These are phyloP conservation scores for Thalassiosira exigua DNA, from an alignment of 352 stramenopile genomes.

Conservation along the genomic window DNA sequence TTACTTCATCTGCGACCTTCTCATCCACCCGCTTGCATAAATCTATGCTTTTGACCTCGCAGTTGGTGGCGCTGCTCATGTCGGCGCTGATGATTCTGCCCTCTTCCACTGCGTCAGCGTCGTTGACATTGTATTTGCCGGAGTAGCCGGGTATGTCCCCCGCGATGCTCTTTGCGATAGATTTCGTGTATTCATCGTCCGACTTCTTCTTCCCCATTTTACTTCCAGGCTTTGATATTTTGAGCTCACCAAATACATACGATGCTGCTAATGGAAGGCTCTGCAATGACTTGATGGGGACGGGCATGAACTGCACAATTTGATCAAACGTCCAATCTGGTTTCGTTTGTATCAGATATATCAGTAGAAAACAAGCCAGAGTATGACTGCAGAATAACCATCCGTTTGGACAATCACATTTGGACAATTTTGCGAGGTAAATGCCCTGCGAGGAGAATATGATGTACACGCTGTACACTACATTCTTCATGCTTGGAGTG, in stretches of 20 bases:
- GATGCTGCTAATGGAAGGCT: slow-evolving; percentile 11
- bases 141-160: too few relatives aligned
- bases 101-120: slow-evolving; percentile 10
- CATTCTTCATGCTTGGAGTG: slow-evolving; percentile 36
- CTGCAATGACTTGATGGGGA: slow-evolving; percentile 16
- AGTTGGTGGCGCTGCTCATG: not conserved
- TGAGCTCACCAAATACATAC: slow-evolving; percentile 17
- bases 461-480: slow-evolving; percentile 15
- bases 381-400: slow-evolving; percentile 28
- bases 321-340: slow-evolving; percentile 14
- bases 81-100: slow-evolving; percentile 9
- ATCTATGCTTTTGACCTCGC: slow-evolving; percentile 10
- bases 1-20: slow-evolving; percentile 5
- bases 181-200: not conserved
- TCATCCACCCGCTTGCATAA: slow-evolving; percentile 5
- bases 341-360: slow-evolving; percentile 10
- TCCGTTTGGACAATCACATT: slow-evolving; percentile 21
- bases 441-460: not conserved
- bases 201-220: slow-evolving; percentile 9
- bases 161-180: not conserved
- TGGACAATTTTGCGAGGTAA: slow-evolving; percentile 11
- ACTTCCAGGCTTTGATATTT: slow-evolving; percentile 4
- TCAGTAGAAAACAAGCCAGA: slow-evolving; percentile 9
- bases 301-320: slow-evolving; percentile 10
- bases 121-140: not conserved